These are phyloP conservation scores for Endocarpon pusillum DNA, from an alignment of 495 filamentous ascomycete species.

Conservation along the genomic window DNA sequence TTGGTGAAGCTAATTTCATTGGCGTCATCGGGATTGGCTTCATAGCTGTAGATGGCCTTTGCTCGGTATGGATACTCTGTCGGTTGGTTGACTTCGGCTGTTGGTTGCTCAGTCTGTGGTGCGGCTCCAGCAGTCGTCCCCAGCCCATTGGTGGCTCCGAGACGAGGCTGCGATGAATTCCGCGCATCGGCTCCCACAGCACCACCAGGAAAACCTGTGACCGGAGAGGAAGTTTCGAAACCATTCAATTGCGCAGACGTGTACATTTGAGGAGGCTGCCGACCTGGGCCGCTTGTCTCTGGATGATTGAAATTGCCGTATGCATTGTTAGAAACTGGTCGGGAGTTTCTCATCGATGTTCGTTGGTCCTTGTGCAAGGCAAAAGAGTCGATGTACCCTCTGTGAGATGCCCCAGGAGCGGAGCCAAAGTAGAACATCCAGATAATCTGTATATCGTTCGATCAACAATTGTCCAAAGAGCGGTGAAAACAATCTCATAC, in stretches of 20 bases:
- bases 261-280: conserved; percentile 82
- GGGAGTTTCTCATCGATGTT: conserved; percentile 49
- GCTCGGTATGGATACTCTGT: conserved; percentile 94
- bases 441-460: conserved; percentile 38
- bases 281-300: conserved; percentile 60
- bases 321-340: conserved; percentile 27
- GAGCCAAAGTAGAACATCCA: conserved; percentile 99
- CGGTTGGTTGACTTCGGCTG: conserved; percentile 55
- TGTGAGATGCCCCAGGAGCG: conserved; percentile 68
- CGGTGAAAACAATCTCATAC: conserved; percentile 31
- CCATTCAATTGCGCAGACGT: conserved; percentile 87
- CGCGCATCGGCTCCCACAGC: conserved; percentile 38
- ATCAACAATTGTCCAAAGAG: neutral
- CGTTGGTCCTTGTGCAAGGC: conserved; percentile 74
- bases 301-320: conserved; percentile 45
- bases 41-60: conserved; percentile 97
- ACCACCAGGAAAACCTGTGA: conserved; percentile 59
- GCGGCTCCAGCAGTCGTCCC: conserved; percentile 20
- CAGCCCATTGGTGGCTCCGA: conserved; percentile 22
- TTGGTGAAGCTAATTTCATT: conserved; percentile 97
- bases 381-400: conserved; percentile 88
- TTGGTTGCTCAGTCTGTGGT: conserved; percentile 16
- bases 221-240: conserved; percentile 88
- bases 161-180: conserved; percentile 39
- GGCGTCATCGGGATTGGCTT: conserved; percentile 92